These are phyloP conservation scores for Phytopythium vexans DNA, from an alignment of 352 stramenopile genomes.

Conservation along the genomic window DNA sequence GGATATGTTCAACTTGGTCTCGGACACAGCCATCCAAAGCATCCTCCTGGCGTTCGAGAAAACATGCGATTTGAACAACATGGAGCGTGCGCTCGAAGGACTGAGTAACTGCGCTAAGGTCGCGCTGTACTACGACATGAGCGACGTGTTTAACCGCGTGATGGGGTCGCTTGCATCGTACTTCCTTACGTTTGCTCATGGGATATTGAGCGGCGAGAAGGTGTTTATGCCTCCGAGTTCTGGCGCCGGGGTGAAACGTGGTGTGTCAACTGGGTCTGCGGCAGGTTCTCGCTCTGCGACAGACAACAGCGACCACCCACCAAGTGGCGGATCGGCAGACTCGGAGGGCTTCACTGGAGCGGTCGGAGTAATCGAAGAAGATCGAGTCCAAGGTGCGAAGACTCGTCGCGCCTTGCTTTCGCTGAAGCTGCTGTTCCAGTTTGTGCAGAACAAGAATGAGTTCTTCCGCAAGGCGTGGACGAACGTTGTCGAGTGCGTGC, in stretches of 20 bases:
- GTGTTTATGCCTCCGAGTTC: conserved; percentile 66
- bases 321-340: not conserved
- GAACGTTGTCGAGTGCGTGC: conserved; percentile 78
- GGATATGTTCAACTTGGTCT: conserved; percentile 87
- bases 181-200: conserved; percentile 83
- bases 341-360: conserved; percentile 3
- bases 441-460: conserved; percentile 78
- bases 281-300: not conserved
- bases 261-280: conserved; percentile 6
- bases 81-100: conserved; percentile 78
- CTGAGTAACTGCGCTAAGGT: conserved; percentile 84
- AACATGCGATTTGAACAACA: conserved; percentile 80
- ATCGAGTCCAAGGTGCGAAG: conserved; percentile 64
- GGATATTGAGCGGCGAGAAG: conserved; percentile 81
- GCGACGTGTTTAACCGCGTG: conserved; percentile 78
- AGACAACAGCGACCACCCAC: conserved; percentile 17
- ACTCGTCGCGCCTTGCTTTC: conserved; percentile 72
- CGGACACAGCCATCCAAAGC: conserved; percentile 74
- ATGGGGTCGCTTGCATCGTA: conserved; percentile 79
- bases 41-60: conserved; percentile 82
- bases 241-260: conserved; percentile 9
- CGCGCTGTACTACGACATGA: conserved; percentile 82
- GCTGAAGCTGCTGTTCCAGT: conserved; percentile 81
- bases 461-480: conserved; percentile 79
- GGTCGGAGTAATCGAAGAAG: conserved; percentile 39